Conservation (phyloP, 331 rosid genomes). For the Dryas integrifolia region DNA sequence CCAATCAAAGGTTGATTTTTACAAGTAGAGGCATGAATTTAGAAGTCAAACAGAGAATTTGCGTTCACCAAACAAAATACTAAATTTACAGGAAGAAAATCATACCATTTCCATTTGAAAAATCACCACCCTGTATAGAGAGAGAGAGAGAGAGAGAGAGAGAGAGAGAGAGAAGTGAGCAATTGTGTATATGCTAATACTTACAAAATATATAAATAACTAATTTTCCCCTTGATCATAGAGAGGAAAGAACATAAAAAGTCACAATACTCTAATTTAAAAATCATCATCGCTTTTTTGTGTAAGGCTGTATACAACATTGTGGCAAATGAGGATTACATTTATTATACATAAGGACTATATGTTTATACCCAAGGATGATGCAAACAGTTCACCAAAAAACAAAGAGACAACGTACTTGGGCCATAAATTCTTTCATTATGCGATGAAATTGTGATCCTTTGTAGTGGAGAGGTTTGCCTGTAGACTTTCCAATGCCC, state of each 20-base stretch:
- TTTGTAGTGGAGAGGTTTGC: slow-evolving; percentile 80
- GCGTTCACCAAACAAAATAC: slow-evolving; percentile 21
- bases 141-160: slow-evolving; percentile 18
- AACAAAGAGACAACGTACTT: slow-evolving; percentile 52
- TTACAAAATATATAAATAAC: not conserved
- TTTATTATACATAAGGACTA: not conserved
- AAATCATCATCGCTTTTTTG: not conserved
- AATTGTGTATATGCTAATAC: not conserved
- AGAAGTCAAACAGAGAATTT: slow-evolving; percentile 30
- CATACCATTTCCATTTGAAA: slow-evolving; percentile 89
- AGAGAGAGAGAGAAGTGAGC: slow-evolving; percentile 4
- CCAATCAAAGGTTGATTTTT: slow-evolving; percentile 43
- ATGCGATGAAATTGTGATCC: slow-evolving; percentile 84
- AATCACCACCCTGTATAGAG: slow-evolving; percentile 88
- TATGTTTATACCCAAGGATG: not conserved
- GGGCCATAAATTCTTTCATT: slow-evolving; percentile 96
- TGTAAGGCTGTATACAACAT: not conserved
- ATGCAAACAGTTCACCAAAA: not conserved
- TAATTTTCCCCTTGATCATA: not conserved
- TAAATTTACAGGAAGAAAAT: slow-evolving; percentile 27
- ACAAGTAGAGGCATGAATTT: slow-evolving; percentile 31
- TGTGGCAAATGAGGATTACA: not conserved
- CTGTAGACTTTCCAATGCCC: slow-evolving; percentile 82
- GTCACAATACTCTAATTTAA: not conserved
- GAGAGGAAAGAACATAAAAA: not conserved